These are phyloP conservation scores for Neurospora africana DNA, from an alignment of 495 filamentous ascomycete genomes.

Conservation along the genomic window DNA sequence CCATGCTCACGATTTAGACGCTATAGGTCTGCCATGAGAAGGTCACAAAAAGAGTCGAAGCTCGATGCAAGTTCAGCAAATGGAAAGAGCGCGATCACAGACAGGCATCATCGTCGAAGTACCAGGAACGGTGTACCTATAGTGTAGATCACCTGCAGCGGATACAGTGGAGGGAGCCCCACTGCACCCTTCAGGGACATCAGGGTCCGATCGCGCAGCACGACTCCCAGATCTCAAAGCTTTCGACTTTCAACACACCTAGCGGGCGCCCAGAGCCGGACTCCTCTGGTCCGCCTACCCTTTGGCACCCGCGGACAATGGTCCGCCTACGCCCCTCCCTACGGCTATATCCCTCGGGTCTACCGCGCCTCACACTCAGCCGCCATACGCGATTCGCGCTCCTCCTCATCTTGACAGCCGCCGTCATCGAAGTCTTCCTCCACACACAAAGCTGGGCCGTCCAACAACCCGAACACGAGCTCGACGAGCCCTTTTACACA, in stretches of 20 bases:
- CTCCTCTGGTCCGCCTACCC: not conserved
- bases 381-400: slow-evolving; percentile 1
- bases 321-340: not conserved
- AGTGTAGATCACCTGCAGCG: not conserved
- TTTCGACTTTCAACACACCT: not conserved
- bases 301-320: not conserved
- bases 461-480: slow-evolving; percentile 21
- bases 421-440: slow-evolving; percentile 20
- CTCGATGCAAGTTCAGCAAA: not conserved
- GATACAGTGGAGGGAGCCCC: not conserved
- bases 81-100: not conserved
- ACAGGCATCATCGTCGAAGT: not conserved
- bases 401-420: slow-evolving; percentile 9
- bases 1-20: not conserved
- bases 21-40: not conserved
- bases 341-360: not conserved
- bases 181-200: not conserved
- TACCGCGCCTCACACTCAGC: not conserved
- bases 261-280: not conserved
- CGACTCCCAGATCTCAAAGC: not conserved
- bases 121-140: not conserved
- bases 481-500: slow-evolving; percentile 33
- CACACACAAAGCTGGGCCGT: slow-evolving; percentile 21
- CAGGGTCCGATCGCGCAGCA: not conserved
- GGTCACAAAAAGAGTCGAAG: not conserved